Evolutionary conservation across 1,284 basidiomycete genomes (phyloP), one percentile per base, ranked within the genome.

Genomic region (Rhodotorula sp.): DNA sequence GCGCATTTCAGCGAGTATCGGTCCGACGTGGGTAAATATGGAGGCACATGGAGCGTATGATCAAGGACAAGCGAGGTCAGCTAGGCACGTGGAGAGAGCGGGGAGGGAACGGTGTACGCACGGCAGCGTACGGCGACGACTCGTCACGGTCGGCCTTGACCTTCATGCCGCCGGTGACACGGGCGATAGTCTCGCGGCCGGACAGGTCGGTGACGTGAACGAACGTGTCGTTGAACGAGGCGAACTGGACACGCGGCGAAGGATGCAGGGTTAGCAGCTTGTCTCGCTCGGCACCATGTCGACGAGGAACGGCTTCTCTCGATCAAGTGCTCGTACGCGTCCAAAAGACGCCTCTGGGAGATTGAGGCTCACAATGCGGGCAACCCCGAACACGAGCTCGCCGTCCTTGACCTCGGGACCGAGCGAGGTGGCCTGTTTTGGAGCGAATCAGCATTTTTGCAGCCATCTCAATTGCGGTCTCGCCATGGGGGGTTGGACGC

Each of bases 111-210:
- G 18, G 8, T 17, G 12, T 15, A 60, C 58, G 87, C 95, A 99
- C 98, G 82, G 96, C 96, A 14, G 66, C 96, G 85, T 98, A 99
- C 37, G 95, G 93, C 54, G 95, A 98, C 63, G 95, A 98, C 86
- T 99, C 95, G 85, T 99, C 95, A 85, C 96, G 92, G 84, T 99
- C 95, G 54, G 95, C 96, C 87, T 99, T 99, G 86, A 99, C 95
- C 86, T 99, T 99, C 96, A 99, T 99, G 76, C 95, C 95, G 81
- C 91, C 95, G 77, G 95, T 99, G 77, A 98, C 93, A 82, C 95
- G 93, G 79, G 91, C 91, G 84, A 99, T 93, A 81, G 95, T 99
- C 87, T 99, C 95, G 86, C 93, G 95, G 80, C 95, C 96, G 56
- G 95, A 94, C 73, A 98, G 86, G 91, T 99, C 96, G 82, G 95